Evolutionary conservation across 345 rosid genomes (phyloP).

Genomic region (Arabidopsis thaliana): DNA sequence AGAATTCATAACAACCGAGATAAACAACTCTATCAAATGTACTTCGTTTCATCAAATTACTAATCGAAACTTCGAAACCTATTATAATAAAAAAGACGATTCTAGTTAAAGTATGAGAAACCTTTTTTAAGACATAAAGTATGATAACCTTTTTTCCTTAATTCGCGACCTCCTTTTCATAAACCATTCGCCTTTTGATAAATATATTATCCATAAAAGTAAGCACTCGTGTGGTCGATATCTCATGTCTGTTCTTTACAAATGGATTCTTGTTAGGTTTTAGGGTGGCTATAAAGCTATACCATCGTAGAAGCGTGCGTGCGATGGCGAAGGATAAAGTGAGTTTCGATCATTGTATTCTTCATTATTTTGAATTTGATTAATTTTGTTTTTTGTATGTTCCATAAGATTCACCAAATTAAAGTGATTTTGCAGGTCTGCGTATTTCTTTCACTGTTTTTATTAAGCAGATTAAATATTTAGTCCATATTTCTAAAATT

Average conservation of each 20-base stretch:
- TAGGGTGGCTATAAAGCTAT: conserved; percentile 38
- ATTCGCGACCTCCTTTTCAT: conserved; percentile 31
- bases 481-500: neutral
- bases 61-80: conserved; percentile 14
- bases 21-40: neutral
- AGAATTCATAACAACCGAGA: neutral
- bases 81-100: neutral
- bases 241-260: conserved; percentile 28
- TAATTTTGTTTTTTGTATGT: neutral
- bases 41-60: conserved; percentile 7
- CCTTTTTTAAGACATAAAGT: conserved; percentile 26
- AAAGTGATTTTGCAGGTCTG: conserved; percentile 3
- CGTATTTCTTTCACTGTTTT: neutral
- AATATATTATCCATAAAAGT: conserved; percentile 18
- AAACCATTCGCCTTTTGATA: conserved; percentile 24
- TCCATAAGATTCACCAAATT: neutral
- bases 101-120: conserved; percentile 16
- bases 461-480: no score
- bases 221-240: conserved; percentile 41
- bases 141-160: conserved; percentile 32
- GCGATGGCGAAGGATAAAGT: conserved; percentile 24
- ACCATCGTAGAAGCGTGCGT: conserved; percentile 32
- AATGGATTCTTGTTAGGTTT: conserved; percentile 34
- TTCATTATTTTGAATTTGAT: neutral
- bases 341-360: conserved; percentile 20